Evolutionary conservation across 345 rosid species (phyloP), one percentile per base, ranked within the genome.

Genomic region (Garcia nutans): DNA sequence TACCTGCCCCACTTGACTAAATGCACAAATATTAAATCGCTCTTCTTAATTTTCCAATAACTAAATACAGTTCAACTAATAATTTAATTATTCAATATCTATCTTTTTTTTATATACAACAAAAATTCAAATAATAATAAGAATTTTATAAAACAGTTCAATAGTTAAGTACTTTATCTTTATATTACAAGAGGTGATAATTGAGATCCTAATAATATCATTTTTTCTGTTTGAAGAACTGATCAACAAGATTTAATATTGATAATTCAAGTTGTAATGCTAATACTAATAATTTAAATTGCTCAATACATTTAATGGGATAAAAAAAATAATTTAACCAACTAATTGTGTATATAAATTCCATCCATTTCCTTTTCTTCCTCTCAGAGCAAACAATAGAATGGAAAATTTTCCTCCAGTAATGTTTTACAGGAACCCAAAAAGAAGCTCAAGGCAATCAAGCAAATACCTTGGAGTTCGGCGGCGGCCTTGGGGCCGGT

Each of bases 401-500:
- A 82, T 76, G 78, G 85, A 82, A 74, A 82, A 73, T 33, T 26
- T 76, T n/a, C 78, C 62, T 73, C 42, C 78, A 69, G 41, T 37
- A 37, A 37, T 82, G 78, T 9, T 76, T 8, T 76, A 76, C 65
- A 68, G 78, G 31, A 78, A 72, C 55, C 85, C 80, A 0, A 75
- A 70, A 68, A 76, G 76, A 64, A 76, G 80, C 78, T 79, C 76
- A 1, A 79, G 80, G 74, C 82, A 73, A 45, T 82, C 80, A 3
- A 79, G 80, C 17, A 26, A 45, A 52, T 83, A 79, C 54, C 79
- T 83, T 2, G 81, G 86, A 23, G 81, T 80, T 2, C 63, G 79
- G 61, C 58, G 79, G 28, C 24, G 83, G 79, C 83, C 79, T 11
- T 77, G 79, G 86, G 79, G 85, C 28, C 59, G 83, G n/a, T 83